Evolutionary conservation across 345 rosid genomes (phyloP), one percentile per base, ranked within the genome.

Genomic region (Microthlaspi erraticum): DNA sequence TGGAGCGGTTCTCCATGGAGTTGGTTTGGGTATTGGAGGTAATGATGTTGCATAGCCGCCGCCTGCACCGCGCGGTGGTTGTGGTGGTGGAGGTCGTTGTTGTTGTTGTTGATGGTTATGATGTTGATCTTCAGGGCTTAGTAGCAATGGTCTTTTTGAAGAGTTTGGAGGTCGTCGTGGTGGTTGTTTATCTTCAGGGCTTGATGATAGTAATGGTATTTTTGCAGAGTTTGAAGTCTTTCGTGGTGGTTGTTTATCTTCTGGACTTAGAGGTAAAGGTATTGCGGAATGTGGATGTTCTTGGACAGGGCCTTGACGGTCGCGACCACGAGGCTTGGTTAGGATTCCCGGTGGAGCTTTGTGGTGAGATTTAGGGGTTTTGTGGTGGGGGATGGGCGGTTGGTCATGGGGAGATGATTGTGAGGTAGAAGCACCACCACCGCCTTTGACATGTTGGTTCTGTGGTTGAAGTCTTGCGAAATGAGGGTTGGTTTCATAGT

Each of bases 401-500:
- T 74, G 52, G 20, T 59, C 31, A 42, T 48, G 69, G 0, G 68
- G 69, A 29, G 80, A 29, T 48, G 77, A 36, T 52, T 72, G 44
- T 60, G 80, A 66, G 26, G 66, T 72, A 8, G 73, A 76, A 10
- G 75, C 65, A 55, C 75, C 72, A 55, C 75, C 72, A 26, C 29
- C 29, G 1, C 23, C 60, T 66, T 14, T 42, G 60, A 55, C 61
- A 33, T 69, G 70, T 75, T 71, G 75, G 23, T 56, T 55, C 19
- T 69, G 75, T 1, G 66, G 32, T 10, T 59, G 79, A 48, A 76
- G 42, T 8, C 73, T 63, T 0, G 76, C 11, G 52, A 89, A 87
- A 72, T 86, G 73, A 53, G 96, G 96, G 74, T 89, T 92, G 51
- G 86, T 85, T 64, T 89, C 96, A 3, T 9, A 18, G 62, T 46